Base-by-base conservation (phyloP, 176 grass and related monocot genomes). In the Triticum timopheevii region DNA sequence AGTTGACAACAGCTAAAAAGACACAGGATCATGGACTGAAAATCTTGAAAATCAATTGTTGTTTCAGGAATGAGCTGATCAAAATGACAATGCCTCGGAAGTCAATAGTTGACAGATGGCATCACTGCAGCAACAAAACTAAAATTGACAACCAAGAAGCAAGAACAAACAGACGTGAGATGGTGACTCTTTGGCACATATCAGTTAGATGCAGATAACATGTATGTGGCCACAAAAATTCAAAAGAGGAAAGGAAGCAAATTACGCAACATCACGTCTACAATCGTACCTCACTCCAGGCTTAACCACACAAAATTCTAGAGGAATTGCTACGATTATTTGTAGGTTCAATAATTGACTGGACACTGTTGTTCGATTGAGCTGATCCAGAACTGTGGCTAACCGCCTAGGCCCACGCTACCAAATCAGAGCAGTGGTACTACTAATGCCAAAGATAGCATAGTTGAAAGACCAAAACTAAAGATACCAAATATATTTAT, bases 201-300 rank as follows among this genome's bases (percentile, higher is more conserved):
- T 61, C 28, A 52, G 25, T 24, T 78, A 34, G 34, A 70, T 70
- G 6, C 1, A 23, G 62, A 91, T 76, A 82, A 52, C 77, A 28
- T 81, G 69, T 50, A 77, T 81, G 77, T 77, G 90, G 82, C 86
- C 36, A 88, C 30, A 49, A 82, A 87, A 72, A 64, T 56, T 61
- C 23, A 77, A 50, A 31, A 76, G 52, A 22, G 15, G 30, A 0
- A 28, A 71, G 79, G 85, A 50, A 85, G 65, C 30, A 77, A 71
- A 72, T 36, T 69, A 36, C 50, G 81, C 82, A 13, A 20, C 5
- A 38, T 1, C 9, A 31, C 40, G 70, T 13, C 28, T 61, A 77
- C 45, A 76, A 69, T 23, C 4, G 20, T 83, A 84, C 70, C 34
- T 50, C 69, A 64, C 31, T 15, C 13, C 33, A 76, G 31, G 64